Percentiles rank a stretch among this genome's conserved stretches.
These are phyloP conservation scores for Lachancea thermotolerans DNA, from an alignment of 805 yeast species.

Conservation along the genomic window DNA sequence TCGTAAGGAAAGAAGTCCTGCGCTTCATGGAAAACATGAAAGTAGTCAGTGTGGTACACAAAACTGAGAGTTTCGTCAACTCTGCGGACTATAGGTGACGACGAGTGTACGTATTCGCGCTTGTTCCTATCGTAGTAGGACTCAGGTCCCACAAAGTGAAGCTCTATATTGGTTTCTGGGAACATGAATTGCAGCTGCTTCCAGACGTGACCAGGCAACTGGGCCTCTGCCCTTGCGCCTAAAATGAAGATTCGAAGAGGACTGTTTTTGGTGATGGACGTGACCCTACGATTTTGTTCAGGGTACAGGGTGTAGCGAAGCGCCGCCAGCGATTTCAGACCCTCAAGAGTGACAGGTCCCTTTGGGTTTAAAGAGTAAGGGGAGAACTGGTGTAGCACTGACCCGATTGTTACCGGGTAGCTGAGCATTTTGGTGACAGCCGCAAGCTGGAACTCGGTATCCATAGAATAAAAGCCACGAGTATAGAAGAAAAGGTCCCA, in stretches of 20 bases:
- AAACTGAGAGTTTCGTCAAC: constrained; percentile 68
- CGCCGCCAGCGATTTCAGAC: constrained; percentile 89
- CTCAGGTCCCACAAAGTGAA: constrained; percentile 94
- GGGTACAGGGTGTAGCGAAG: constrained; percentile 86
- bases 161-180: constrained; percentile 75
- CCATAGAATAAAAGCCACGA: constrained; percentile 90
- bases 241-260: constrained; percentile 84
- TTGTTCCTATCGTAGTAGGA: constrained; percentile 67
- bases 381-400: constrained; percentile 73
- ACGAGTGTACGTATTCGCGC: constrained; percentile 49
- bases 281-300: constrained; percentile 23
- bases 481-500: constrained; percentile 96
- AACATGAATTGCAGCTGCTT: constrained; percentile 80
- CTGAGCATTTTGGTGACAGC: constrained; percentile 91
- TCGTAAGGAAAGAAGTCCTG: constrained; percentile 97
- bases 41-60: constrained; percentile 82
- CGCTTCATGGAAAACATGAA: constrained; percentile 83
- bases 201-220: constrained; percentile 94
- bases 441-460: constrained; percentile 91
- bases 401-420: constrained; percentile 85
- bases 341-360: constrained; percentile 87
- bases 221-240: constrained; percentile 90
- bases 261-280: constrained; percentile 65
- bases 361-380: constrained; percentile 77
- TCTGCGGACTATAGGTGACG: constrained; percentile 65